These are phyloP conservation scores for Tricholoma hemisulphureum DNA, from an alignment of 768 basidiomycete genomes.

Conservation along the genomic window DNA sequence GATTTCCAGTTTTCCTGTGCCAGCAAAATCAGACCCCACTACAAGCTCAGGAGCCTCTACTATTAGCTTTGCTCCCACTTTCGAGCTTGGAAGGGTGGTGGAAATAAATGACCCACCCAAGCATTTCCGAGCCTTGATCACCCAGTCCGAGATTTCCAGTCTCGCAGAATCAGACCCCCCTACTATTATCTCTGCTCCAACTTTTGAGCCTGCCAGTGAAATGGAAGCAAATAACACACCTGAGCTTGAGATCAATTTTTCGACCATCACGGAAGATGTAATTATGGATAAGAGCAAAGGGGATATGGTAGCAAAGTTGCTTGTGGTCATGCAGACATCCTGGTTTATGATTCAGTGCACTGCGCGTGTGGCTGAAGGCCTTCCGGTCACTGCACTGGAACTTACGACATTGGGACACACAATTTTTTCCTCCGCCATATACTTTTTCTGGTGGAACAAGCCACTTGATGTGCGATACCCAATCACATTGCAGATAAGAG, in stretches of 20 bases:
- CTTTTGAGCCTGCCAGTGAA: too few relatives aligned
- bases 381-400: constrained; percentile 18
- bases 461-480: constrained; percentile 12
- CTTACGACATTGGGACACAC: constrained; percentile 16
- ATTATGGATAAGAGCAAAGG: constrained; percentile 18
- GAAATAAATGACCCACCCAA: too few relatives aligned
- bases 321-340: constrained; percentile 6
- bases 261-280: constrained; percentile 8
- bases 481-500: too few relatives aligned
- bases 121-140: too few relatives aligned
- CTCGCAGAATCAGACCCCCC: too few relatives aligned
- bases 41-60: too few relatives aligned
- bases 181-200: background rate
- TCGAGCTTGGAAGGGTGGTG: too few relatives aligned
- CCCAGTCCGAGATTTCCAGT: too few relatives aligned
- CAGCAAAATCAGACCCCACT: too few relatives aligned
- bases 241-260: background rate
- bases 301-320: constrained; percentile 11
- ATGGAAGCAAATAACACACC: background rate
- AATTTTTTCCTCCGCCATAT: constrained; percentile 9
- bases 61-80: background rate
- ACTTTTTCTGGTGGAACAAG: constrained; percentile 20
- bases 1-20: too few relatives aligned
- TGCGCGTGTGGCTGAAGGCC: constrained; percentile 1
- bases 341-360: constrained; percentile 16